Evolutionary conservation across 331 rosid species (phyloP).

Genomic region (Acacia pycnantha): DNA sequence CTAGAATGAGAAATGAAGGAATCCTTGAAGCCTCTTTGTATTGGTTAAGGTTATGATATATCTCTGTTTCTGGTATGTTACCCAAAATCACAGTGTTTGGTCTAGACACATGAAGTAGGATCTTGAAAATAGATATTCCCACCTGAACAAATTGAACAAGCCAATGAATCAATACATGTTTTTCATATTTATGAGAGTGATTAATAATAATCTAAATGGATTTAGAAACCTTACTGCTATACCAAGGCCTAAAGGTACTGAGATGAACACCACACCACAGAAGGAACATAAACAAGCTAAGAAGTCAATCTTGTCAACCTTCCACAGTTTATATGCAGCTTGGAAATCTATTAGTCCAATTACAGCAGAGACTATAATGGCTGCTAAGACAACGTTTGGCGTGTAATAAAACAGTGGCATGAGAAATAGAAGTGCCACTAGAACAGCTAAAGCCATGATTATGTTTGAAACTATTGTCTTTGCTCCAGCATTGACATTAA

Average conservation of each 20-base stretch:
- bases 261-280: slow-evolving; percentile 83
- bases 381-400: slow-evolving; percentile 82
- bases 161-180: slow-evolving; percentile 2
- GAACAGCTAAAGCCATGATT: slow-evolving; percentile 83
- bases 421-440: slow-evolving; percentile 80
- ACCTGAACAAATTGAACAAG: slow-evolving; percentile 49
- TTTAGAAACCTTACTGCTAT: slow-evolving; percentile 64
- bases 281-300: slow-evolving; percentile 85
- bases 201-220: not conserved
- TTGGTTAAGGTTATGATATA: slow-evolving; percentile 65
- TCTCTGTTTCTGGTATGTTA: slow-evolving; percentile 79
- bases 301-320: slow-evolving; percentile 94
- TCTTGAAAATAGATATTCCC: slow-evolving; percentile 81
- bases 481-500: slow-evolving; percentile 93
- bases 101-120: slow-evolving; percentile 83
- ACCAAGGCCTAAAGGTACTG: slow-evolving; percentile 87
- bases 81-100: slow-evolving; percentile 83
- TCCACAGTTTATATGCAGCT: slow-evolving; percentile 71
- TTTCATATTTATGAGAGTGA: not conserved
- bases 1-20: slow-evolving; percentile 81
- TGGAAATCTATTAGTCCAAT: slow-evolving; percentile 76
- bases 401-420: slow-evolving; percentile 92
- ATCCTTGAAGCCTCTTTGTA: slow-evolving; percentile 74
- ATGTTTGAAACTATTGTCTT: slow-evolving; percentile 78
- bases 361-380: slow-evolving; percentile 91